Evolutionary conservation across 1,284 basidiomycete genomes (phyloP).

Genomic region (Wallemia mellicola): DNA sequence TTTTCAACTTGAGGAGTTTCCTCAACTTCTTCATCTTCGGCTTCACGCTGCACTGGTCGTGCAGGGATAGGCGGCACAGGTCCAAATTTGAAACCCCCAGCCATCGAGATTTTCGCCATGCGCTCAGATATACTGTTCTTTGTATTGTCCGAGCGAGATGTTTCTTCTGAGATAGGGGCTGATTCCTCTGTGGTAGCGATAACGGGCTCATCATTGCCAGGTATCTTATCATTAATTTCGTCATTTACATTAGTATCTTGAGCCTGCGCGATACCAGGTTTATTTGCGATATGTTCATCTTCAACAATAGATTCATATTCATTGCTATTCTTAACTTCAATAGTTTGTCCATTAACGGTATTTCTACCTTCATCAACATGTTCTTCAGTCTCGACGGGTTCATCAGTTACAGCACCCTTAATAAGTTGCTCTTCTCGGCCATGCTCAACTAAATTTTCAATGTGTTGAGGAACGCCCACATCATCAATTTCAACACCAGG

Average conservation of each 20-base stretch:
- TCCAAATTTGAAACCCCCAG: not conserved
- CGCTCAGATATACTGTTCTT: not conserved
- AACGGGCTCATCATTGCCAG: too few species aligned
- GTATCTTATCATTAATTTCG: too few species aligned
- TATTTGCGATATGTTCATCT: too few species aligned
- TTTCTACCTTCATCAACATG: not conserved
- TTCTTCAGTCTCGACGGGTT: not conserved
- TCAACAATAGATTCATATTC: too few species aligned
- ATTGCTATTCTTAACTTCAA: too few species aligned
- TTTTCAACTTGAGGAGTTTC: not conserved
- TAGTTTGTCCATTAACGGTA: not conserved
- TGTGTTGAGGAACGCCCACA: not conserved
- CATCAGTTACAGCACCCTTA: not conserved
- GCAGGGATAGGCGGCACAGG: not conserved
- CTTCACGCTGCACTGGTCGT: not conserved
- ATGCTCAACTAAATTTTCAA: not conserved
- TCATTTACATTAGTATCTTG: too few species aligned
- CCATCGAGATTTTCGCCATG: not conserved
- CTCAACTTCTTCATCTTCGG: not conserved
- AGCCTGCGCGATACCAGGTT: too few species aligned
- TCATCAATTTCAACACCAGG: not conserved
- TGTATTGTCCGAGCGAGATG: not conserved
- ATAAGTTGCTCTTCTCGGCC: not conserved
- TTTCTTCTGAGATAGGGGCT: not conserved
- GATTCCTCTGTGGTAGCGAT: not conserved